A percentile compares a stretch with the other conserved stretches of the same genome.
These are phyloP conservation scores for Apiotrichum domesticum DNA, from an alignment of 1,284 basidiomycete species.

Conservation along the genomic window DNA sequence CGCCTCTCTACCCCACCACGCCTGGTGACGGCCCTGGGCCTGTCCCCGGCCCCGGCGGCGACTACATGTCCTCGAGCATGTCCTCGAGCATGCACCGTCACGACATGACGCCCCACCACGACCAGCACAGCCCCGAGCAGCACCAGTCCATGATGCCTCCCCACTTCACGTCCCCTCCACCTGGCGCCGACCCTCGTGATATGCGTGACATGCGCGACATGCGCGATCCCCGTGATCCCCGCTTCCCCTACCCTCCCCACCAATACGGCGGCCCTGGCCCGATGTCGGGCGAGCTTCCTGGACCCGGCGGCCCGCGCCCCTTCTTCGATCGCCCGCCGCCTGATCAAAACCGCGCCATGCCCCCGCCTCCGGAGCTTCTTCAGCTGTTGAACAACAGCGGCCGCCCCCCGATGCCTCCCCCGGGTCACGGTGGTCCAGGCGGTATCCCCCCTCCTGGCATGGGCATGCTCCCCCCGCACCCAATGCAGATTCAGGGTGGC, in stretches of 20 bases:
- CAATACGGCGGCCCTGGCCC: slow-evolving; percentile 3
- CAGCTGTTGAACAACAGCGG: slow-evolving; percentile 25
- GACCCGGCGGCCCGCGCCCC: slow-evolving; percentile 1
- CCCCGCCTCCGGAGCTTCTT: slow-evolving; percentile 16
- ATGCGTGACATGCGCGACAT: neutral
- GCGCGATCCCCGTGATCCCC: no score
- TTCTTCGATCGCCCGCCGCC: slow-evolving; percentile 8
- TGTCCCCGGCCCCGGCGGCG: neutral
- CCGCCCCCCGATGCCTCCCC: neutral
- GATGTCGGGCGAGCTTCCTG: slow-evolving; percentile 1
- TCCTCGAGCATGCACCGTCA: slow-evolving; percentile 1
- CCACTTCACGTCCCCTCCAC: slow-evolving; percentile 13
- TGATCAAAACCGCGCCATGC: neutral
- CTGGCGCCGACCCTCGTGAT: slow-evolving; percentile 10
- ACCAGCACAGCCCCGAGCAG: slow-evolving; percentile 3
- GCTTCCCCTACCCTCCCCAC: neutral
- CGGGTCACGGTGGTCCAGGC: neutral
- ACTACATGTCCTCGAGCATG: slow-evolving; percentile 7
- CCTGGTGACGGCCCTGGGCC: slow-evolving; percentile 1
- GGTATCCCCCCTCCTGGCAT: slow-evolving; percentile 13
- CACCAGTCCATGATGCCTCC: slow-evolving; percentile 6
- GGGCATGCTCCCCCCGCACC: slow-evolving; percentile 20
- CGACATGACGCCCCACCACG: slow-evolving; percentile 1
- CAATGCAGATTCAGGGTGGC: slow-evolving; percentile 6
- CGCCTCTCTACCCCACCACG: slow-evolving; percentile 10